Percentiles rank a stretch among this genome's conserved stretches.
These are phyloP conservation scores for Lactarius sp. DNA, from an alignment of 768 basidiomycete genomes.

Conservation along the genomic window DNA sequence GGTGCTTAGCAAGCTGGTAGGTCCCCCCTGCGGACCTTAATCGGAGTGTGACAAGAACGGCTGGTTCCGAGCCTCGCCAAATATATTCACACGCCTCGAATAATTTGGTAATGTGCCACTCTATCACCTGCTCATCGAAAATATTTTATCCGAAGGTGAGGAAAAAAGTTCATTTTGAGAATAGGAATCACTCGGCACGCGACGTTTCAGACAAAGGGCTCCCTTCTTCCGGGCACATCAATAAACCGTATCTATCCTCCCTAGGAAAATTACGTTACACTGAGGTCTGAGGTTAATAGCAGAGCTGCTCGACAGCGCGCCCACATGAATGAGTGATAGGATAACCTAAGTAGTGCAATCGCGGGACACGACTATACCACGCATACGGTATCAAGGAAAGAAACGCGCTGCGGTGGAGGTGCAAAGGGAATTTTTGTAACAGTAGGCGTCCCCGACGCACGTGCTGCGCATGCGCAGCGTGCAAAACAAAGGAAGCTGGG, in stretches of 20 bases:
- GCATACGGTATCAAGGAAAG: background rate
- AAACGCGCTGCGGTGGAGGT: background rate
- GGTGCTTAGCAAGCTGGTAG: no score
- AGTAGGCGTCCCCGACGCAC: conserved; percentile 15
- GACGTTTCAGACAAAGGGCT: no score
- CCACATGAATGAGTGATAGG: background rate
- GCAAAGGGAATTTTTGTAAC: background rate
- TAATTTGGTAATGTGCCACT: no score
- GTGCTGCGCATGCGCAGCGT: background rate
- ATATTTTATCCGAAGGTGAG: background rate
- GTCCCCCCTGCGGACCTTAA: no score
- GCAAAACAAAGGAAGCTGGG: background rate
- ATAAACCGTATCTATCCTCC: background rate
- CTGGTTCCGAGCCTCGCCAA: no score
- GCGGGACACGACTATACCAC: background rate
- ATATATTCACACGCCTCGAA: conserved; percentile 6
- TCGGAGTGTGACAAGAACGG: no score
- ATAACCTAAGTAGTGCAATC: background rate
- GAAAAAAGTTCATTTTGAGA: no score
- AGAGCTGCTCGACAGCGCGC: conserved; percentile 1
- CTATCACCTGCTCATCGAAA: background rate
- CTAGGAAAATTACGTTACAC: background rate
- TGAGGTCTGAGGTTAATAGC: background rate
- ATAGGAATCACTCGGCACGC: no score
- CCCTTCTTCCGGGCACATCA: background rate